A percentile compares a stretch with the other conserved stretches of the same genome.
Conservation (phyloP, 1,284 basidiomycete species). For the Ceratobasidium theobromae region DNA sequence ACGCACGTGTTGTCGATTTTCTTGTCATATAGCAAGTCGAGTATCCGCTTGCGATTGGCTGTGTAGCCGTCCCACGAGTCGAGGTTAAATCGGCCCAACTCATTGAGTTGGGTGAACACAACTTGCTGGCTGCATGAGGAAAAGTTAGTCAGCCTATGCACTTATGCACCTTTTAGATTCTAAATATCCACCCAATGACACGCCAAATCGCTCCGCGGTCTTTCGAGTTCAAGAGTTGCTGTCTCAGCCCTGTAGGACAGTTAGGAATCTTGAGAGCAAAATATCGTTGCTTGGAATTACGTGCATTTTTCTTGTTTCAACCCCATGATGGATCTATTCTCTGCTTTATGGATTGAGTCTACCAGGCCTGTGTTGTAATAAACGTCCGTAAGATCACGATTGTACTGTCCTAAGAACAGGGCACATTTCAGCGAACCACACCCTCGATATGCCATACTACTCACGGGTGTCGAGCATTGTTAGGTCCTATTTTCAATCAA, state of each 20-base stretch:
- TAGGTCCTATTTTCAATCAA: conserved; percentile 35
- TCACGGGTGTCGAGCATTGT: conserved; percentile 45
- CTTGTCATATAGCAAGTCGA: conserved; percentile 55
- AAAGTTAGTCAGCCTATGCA: neutral
- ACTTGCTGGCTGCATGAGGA: conserved; percentile 53
- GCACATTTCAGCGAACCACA: neutral
- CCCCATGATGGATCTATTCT: conserved; percentile 59
- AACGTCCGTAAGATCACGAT: conserved; percentile 63
- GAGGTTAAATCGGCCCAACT: conserved; percentile 43
- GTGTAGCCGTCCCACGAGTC: conserved; percentile 69
- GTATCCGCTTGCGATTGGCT: conserved; percentile 58
- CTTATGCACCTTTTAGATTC: neutral
- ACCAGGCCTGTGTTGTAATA: conserved; percentile 57
- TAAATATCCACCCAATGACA: conserved; percentile 55
- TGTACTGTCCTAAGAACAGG: conserved; percentile 54
- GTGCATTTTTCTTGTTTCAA: conserved; percentile 58
- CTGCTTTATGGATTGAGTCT: neutral
- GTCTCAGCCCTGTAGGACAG: conserved; percentile 53
- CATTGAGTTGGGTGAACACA: conserved; percentile 54
- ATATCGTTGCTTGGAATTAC: conserved; percentile 20
- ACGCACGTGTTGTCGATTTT: conserved; percentile 55
- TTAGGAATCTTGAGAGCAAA: neutral
- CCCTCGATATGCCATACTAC: neutral
- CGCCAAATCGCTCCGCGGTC: conserved; percentile 59
- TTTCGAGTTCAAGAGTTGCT: conserved; percentile 53